Base-by-base conservation (phyloP, 345 rosid species). In the Eutrema heterophyllum region DNA sequence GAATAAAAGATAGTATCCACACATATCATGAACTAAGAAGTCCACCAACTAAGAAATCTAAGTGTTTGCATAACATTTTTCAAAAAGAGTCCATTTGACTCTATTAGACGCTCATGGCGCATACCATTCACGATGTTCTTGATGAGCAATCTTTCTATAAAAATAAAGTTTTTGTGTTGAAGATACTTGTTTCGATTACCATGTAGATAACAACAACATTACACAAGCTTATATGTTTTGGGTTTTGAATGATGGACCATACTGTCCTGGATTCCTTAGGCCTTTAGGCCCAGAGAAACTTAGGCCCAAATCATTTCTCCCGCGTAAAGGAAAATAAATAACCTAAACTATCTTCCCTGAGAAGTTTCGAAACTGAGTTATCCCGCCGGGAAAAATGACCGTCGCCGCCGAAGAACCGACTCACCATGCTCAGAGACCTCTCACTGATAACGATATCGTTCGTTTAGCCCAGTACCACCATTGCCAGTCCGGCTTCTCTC, bases 391-490 rank as follows among this genome's bases (percentile, higher is more conserved):
- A 29, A 24, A 62, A 33, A 52, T 81, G 62, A 44, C 66, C 24
- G 58, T 68, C 67, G 35, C 84, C 64, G 48, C 64, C 68, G 44
- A 70, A 44, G 59, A 77, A 5, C 59, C 59, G 27, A 58, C 55
- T 7, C 59, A 50, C 40, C 75, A 58, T 5, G 9, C 61, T 67
- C 78, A 71, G 11, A 72, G 79, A 40, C 78, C 81, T 5, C 72
- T 83, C 56, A 86, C 68, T 29, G 97, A 88, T 70, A 36, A 59
- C 9, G 97, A 88, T 7, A 78, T 90, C 33, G 79, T 88, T 59
- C 71, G 71, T 75, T 76, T 88, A 16, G 94, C 97, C 2, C 83
- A 82, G 58, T 75, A 69, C 49, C 78, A 78, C 71, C 81, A 76
- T 67, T 72, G 68, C 44, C 74, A 80, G 57, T 24, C 71, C 56